A percentile compares a stretch with the other conserved stretches of the same genome.
Evolutionary conservation across 805 yeast species (phyloP).

Genomic region (Monosporozyma yasuniensis): DNA sequence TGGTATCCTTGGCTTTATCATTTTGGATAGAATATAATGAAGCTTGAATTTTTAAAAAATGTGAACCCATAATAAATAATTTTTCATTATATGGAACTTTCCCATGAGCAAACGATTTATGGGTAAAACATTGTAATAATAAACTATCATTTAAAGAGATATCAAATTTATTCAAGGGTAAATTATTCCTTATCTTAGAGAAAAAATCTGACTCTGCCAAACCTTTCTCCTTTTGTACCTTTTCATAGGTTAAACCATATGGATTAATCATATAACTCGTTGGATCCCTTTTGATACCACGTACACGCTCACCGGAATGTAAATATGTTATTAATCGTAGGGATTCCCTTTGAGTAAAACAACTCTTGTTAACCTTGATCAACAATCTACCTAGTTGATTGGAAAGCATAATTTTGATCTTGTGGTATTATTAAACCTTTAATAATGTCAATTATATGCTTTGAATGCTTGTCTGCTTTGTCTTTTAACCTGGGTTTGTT

Average conservation of each 20-base stretch:
- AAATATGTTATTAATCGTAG: conserved; percentile 32
- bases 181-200: conserved; percentile 12
- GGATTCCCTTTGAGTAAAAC: background rate
- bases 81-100: conserved; percentile 83
- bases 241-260: conserved; percentile 43
- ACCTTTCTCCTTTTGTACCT: conserved; percentile 42
- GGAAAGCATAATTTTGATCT: background rate
- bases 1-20: conserved; percentile 14
- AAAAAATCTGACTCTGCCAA: conserved; percentile 6
- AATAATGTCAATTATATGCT: background rate
- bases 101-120: conserved; percentile 92
- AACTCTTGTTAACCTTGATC: background rate
- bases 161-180: conserved; percentile 19
- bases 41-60: conserved; percentile 42
- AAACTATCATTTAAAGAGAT: conserved; percentile 47
- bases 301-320: conserved; percentile 45
- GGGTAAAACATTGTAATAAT: conserved; percentile 76
- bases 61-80: conserved; percentile 62
- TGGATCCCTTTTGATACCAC: conserved; percentile 66
- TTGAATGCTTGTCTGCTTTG: background rate
- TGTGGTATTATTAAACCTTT: background rate
- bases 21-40: conserved; percentile 27
- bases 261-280: conserved; percentile 43
- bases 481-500: background rate
- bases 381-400: background rate